Percentiles rank a stretch among this genome's conserved stretches.
Evolutionary conservation across 2,329 filamentous ascomycete species (phyloP).

Genomic region (Cadophora sp.): DNA sequence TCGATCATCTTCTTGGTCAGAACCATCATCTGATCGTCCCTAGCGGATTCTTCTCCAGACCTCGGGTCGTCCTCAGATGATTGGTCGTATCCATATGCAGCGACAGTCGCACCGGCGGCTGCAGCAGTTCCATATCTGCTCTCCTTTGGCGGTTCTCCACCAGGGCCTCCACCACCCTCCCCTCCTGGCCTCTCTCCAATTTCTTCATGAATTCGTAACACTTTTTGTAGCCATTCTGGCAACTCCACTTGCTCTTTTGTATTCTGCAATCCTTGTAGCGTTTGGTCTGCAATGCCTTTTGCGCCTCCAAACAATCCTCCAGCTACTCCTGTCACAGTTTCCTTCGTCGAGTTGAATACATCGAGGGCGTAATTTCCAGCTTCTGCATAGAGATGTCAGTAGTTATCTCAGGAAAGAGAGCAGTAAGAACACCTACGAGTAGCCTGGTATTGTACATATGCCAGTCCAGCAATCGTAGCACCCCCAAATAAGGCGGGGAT

Average conservation of each 20-base stretch:
- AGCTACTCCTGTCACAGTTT: constrained; percentile 73
- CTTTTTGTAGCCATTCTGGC: constrained; percentile 80
- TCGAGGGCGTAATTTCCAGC: constrained; percentile 81
- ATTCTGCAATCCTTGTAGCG: constrained; percentile 79
- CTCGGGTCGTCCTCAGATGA: constrained; percentile 69
- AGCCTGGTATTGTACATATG: constrained; percentile 96
- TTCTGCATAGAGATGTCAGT: constrained; percentile 52
- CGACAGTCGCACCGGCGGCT: constrained; percentile 73
- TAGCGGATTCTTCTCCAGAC: constrained; percentile 69
- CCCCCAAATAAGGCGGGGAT: constrained; percentile 93
- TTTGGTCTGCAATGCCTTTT: constrained; percentile 79
- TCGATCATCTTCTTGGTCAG: constrained; percentile 99
- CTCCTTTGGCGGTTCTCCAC: constrained; percentile 58
- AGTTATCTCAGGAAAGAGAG: background rate
- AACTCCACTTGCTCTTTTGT: constrained; percentile 79
- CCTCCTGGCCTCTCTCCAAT: constrained; percentile 53
- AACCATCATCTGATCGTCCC: constrained; percentile 99
- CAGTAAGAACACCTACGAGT: constrained; percentile 63
- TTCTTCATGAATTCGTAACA: constrained; percentile 69
- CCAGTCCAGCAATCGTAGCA: constrained; percentile 82
- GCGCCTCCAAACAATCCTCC: constrained; percentile 74
- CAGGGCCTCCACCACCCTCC: constrained; percentile 51
- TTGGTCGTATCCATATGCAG: constrained; percentile 80
- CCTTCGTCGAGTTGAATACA: constrained; percentile 74
- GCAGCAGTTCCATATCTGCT: constrained; percentile 63